Evolutionary conservation across 345 rosid species (phyloP).

Genomic region (Syzygium jambos): DNA sequence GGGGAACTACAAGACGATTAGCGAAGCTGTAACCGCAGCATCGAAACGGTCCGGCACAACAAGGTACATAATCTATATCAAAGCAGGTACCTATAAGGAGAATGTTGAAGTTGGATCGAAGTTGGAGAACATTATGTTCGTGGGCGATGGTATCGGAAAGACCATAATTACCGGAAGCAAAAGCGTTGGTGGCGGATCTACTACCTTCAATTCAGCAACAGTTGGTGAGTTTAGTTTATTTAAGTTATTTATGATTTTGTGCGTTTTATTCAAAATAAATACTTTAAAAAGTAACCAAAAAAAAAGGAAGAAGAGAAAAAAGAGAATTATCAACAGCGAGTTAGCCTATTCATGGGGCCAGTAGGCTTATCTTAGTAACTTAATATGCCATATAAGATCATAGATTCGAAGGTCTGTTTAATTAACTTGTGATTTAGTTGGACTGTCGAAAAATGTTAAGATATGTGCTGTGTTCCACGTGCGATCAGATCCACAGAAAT

Average conservation of each 20-base stretch:
- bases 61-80: conserved; percentile 64
- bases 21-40: conserved; percentile 51
- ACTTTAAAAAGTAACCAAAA: background rate
- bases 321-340: background rate
- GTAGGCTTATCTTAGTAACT: background rate
- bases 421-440: background rate
- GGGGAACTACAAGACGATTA: conserved; percentile 58
- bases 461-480: background rate
- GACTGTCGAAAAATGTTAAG: background rate
- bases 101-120: conserved; percentile 44
- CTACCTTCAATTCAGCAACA: conserved; percentile 86
- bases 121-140: conserved; percentile 58
- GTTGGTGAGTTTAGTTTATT: conserved; percentile 45
- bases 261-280: background rate
- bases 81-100: conserved; percentile 64
- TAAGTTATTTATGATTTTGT: background rate
- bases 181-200: conserved; percentile 84
- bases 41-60: conserved; percentile 37
- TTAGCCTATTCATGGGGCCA: background rate
- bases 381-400: background rate
- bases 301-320: background rate
- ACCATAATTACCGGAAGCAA: conserved; percentile 80
- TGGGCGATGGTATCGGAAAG: conserved; percentile 70
- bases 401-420: background rate
- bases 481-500: background rate